Percentiles rank a stretch among this genome's conserved stretches.
These are phyloP conservation scores for Globisporangium irregulare DNA, from an alignment of 352 stramenopile genomes.

Conservation along the genomic window DNA sequence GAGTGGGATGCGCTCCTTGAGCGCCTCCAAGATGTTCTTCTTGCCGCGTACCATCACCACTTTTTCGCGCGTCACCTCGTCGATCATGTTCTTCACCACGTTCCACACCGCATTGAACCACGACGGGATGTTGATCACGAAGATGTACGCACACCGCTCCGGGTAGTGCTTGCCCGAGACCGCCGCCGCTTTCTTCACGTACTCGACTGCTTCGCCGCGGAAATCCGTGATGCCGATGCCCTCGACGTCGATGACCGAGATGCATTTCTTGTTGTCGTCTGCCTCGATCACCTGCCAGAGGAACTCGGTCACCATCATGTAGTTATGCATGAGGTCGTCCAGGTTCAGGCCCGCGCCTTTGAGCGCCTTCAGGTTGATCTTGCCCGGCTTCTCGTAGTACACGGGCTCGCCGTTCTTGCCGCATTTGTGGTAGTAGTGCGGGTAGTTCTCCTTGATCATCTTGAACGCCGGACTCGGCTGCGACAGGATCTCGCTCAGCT, in stretches of 20 bases:
- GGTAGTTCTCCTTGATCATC: constrained; percentile 90
- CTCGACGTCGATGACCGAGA: constrained; percentile 82
- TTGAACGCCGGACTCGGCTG: constrained; percentile 67
- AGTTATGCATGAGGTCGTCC: constrained; percentile 84
- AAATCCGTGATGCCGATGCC: constrained; percentile 85
- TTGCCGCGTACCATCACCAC: constrained; percentile 87
- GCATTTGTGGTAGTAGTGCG: constrained; percentile 88
- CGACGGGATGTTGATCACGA: constrained; percentile 93
- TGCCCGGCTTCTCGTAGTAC: constrained; percentile 86
- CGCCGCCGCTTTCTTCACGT: constrained; percentile 65
- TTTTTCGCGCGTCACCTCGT: constrained; percentile 93
- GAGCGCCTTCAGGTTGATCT: constrained; percentile 86
- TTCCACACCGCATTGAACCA: constrained; percentile 95
- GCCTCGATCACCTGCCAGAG: constrained; percentile 82
- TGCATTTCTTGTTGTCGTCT: constrained; percentile 84
- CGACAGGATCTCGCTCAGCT: constrained; percentile 76
- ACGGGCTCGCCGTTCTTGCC: constrained; percentile 76
- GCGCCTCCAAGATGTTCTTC: constrained; percentile 79
- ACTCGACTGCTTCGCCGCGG: constrained; percentile 84
- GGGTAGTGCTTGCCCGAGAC: constrained; percentile 92
- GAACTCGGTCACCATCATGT: constrained; percentile 84
- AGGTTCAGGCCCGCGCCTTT: constrained; percentile 71
- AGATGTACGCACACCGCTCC: constrained; percentile 91
- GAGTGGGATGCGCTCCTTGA: constrained; percentile 64
- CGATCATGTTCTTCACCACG: constrained; percentile 89